Percentiles rank a stretch among this genome's conserved stretches.
phyloP scores from a whole-genome alignment of 148 eudicot genomes.

The Beta vulgaris region DNA sequence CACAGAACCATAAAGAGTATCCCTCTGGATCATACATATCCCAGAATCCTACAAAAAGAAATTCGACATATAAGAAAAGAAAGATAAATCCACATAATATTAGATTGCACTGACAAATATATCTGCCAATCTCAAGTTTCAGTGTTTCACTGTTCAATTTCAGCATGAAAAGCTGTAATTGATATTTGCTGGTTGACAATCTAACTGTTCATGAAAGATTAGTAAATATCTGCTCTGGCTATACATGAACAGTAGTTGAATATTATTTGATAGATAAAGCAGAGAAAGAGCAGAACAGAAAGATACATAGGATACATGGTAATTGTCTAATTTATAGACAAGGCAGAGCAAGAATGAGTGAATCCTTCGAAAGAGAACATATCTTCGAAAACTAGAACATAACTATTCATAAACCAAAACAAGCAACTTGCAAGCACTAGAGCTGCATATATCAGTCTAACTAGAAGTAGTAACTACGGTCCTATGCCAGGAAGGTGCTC shows the following conservation, averaged over 20 bases:
- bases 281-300: background rate
- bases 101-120: background rate
- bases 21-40: conserved; percentile 80
- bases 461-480: too few species aligned
- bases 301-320: too few species aligned
- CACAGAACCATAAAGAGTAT: conserved; percentile 46
- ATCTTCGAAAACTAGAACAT: background rate
- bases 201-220: background rate
- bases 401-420: background rate
- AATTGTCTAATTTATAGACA: background rate
- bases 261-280: too few species aligned
- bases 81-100: background rate
- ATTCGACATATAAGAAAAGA: background rate
- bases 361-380: background rate
- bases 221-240: background rate
- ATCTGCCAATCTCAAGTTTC: background rate
- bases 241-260: background rate
- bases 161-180: background rate
- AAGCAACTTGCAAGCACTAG: background rate
- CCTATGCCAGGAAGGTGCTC: background rate
- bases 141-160: background rate
- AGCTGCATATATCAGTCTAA: background rate
- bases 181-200: background rate
- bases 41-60: conserved; percentile 59
- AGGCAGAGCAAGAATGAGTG: background rate